Base-by-base conservation (phyloP, 352 stramenopile genomes). In the Phytophthora pisi region DNA sequence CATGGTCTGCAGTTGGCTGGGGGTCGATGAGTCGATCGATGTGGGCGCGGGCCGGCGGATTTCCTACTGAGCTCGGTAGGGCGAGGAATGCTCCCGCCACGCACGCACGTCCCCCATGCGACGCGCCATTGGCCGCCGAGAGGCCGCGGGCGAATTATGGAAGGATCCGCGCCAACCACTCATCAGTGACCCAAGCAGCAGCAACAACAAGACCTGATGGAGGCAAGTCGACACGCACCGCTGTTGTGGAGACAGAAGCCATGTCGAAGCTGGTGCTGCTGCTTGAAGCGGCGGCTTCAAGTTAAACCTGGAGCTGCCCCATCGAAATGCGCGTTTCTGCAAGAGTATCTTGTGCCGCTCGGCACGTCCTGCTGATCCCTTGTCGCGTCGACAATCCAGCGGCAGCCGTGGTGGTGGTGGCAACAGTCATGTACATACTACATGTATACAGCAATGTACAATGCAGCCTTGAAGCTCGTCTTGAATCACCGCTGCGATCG, bases 101-200 rank as follows among this genome's bases (percentile, higher is more conserved):
- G 66, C 50, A 74, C 66, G 61, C 61, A 50, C 40, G 52, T 54
- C 36, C 36, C 34, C 7, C n/a, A 57, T 57, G 43, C 49, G 55
- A 60, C 54, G 50, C 46, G n/a, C 28, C 26, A 66, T 74, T 70
- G 66, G 61, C 23, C 40, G n/a, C 18, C 15, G 18, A 64, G 50
- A 64, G 65, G 46, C 42, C 60, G 42, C 50, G 40, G 7, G 34
- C 26, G 46, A 20, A 68, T 49, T 51, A 61, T 73, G 66, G 60
- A 74, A 67, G 42, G 51, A 53, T 23, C 42, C 9, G 24, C 34
- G 36, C 24, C 20, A 54, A 8, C 43, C 57, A 61, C 20, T 64
- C 49, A 36, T 36, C n/a, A 26, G 6, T 28, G 5, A 6, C 5
- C n/a, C 16, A 23, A 23, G 10, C 43, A 23, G 18, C n/a, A 15